Evolutionary conservation across 495 filamentous ascomycete genomes (phyloP), one percentile per base, ranked within the genome.

Genomic region (Penicillium samsonianum): DNA sequence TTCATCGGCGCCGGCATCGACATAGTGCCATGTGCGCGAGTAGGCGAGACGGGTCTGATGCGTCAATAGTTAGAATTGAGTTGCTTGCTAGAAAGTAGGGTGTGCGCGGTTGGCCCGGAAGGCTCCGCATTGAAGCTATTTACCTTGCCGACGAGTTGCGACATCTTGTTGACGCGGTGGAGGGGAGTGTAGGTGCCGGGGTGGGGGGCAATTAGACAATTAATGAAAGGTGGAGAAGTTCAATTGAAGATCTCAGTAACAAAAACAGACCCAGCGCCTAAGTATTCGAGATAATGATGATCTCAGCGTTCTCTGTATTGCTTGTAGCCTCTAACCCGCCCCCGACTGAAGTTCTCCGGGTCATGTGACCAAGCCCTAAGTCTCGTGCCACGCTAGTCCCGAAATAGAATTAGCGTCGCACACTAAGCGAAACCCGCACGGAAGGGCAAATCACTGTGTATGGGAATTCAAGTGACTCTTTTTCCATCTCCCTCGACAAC

Each of bases 41-140:
- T 97, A 99, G 77, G 94, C 95, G 51, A 98, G 89, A 65, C 90
- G 88, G 41, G 94, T 98, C 95, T 98, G 19, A 31, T 11, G 35
- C 33, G n/a, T 44, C 19, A 26, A 26, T 43, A 2, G 46, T 62
- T 40, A 62, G 55, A 41, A 26, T 16, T 59, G 33, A 16, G 10
- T 38, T 23, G 23, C 19, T 50, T 5, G 22, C 37, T 33, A 41
- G 16, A 60, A 57, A 51, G 40, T 10, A 31, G 50, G 10, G 30
- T 19, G 35, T 45, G 45, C 25, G 50, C 50, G 53, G 53, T 17
- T 45, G 22, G 4, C 16, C 31, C 43, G 53, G 53, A 45, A 55
- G 53, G 10, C 53, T 55, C 53, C 53, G 53, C 53, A 55, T 55
- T 55, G 42, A 55, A 47, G 41, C 37, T 57, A 44, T 40, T 49